Conservation (phyloP, 75 land plant genomes). For the Cryptomeria japonica region DNA sequence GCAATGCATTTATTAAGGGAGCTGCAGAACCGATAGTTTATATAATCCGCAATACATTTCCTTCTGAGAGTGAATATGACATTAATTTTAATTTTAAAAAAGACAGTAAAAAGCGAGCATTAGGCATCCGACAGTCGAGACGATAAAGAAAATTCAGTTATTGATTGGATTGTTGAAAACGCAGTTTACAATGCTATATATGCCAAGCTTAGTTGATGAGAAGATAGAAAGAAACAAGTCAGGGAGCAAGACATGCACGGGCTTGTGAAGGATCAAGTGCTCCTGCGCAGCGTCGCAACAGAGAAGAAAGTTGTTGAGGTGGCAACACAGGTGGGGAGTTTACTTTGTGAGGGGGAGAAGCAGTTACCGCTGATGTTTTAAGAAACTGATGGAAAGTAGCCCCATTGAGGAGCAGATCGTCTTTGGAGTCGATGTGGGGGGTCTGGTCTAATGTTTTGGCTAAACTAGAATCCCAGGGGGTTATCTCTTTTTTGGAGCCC, state of each 20-base stretch:
- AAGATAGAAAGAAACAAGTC: no score
- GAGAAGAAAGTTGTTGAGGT: neutral
- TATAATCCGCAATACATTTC: no score
- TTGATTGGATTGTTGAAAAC: neutral
- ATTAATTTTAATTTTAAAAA: no score
- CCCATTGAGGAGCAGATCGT: conserved; percentile 36
- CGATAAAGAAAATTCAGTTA: neutral
- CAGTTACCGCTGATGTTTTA: neutral
- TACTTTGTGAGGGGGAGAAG: neutral
- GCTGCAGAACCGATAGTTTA: no score
- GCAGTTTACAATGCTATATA: no score
- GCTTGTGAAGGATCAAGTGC: neutral
- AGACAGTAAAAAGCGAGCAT: no score
- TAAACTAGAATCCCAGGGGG: conserved; percentile 34
- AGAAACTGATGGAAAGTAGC: conserved; percentile 41
- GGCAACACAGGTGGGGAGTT: neutral
- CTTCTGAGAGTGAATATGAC: no score
- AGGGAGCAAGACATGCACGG: neutral
- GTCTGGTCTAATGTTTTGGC: conserved; percentile 15
- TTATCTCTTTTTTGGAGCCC: conserved; percentile 25
- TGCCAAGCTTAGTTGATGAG: no score
- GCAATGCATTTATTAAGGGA: no score
- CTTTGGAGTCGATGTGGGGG: conserved; percentile 21
- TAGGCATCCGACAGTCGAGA: no score
- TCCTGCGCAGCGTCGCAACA: neutral